phyloP scores from a whole-genome alignment of 768 basidiomycete genomes.

The Mrakia blollopis region DNA sequence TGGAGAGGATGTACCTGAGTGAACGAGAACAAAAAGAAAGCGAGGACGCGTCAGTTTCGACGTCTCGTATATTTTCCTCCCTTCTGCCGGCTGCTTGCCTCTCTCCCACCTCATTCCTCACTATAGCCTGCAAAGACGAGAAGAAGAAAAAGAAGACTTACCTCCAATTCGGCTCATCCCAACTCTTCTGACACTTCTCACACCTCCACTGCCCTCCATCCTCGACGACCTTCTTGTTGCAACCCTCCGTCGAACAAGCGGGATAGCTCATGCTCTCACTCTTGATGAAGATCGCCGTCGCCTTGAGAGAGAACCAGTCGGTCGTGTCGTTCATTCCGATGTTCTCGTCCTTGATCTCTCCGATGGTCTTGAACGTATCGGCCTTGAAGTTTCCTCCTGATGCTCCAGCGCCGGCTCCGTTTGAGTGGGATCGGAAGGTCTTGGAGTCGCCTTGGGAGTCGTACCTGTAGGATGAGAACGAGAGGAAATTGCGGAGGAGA shows the following conservation, averaged over 20 bases:
- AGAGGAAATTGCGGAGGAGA: not conserved
- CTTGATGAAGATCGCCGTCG: slow-evolving; percentile 84
- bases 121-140: not conserved
- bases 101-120: not conserved
- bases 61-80: not conserved
- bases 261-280: slow-evolving; percentile 70
- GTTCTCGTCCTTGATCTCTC: slow-evolving; percentile 70
- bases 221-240: slow-evolving; percentile 84
- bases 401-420: slow-evolving; percentile 39
- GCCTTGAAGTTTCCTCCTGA: slow-evolving; percentile 38
- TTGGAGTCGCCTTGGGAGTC: slow-evolving; percentile 61
- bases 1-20: slow-evolving; percentile 59
- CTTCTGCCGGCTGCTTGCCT: not conserved
- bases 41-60: not conserved
- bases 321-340: slow-evolving; percentile 69
- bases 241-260: slow-evolving; percentile 71
- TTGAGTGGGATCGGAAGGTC: slow-evolving; percentile 69
- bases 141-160: slow-evolving; percentile 46
- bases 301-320: slow-evolving; percentile 74
- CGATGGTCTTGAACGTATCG: slow-evolving; percentile 59
- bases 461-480: slow-evolving; percentile 49
- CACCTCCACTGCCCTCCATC: slow-evolving; percentile 71
- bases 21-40: not conserved
- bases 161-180: slow-evolving; percentile 72
- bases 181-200: slow-evolving; percentile 80